Conservation (phyloP, 1,284 basidiomycete species). For the Ganoderma multipileum region DNA sequence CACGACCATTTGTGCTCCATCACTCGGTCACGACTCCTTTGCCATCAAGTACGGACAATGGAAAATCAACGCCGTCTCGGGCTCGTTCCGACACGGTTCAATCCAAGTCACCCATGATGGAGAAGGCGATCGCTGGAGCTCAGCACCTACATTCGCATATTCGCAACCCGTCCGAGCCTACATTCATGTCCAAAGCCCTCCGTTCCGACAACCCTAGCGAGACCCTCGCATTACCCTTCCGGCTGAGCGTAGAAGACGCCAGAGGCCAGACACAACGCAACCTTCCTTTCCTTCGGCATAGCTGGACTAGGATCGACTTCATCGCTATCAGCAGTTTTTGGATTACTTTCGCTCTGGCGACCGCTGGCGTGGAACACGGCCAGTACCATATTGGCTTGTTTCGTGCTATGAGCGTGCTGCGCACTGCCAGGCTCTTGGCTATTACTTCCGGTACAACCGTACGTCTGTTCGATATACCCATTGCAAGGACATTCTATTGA, state of each 20-base stretch:
- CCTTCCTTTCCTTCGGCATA: conserved; percentile 90
- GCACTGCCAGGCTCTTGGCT: conserved; percentile 85
- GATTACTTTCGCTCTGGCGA: conserved; percentile 79
- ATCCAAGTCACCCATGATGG: conserved; percentile 42
- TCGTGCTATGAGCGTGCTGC: conserved; percentile 87
- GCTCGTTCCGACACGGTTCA: conserved; percentile 41
- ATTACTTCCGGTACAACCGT: conserved; percentile 93
- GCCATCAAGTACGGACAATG: conserved; percentile 18
- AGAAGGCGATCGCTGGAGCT: conserved; percentile 35
- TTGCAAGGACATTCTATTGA: background rate
- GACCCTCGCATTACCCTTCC: conserved; percentile 68
- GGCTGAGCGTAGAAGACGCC: conserved; percentile 61
- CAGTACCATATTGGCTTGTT: conserved; percentile 85
- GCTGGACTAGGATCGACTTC: conserved; percentile 93
- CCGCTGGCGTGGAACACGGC: conserved; percentile 70
- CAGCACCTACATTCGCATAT: conserved; percentile 37
- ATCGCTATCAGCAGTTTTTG: conserved; percentile 86
- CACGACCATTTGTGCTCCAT: conserved; percentile 53
- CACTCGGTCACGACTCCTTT: conserved; percentile 29
- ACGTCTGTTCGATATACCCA: conserved; percentile 37
- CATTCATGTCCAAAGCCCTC: conserved; percentile 56
- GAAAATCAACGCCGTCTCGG: conserved; percentile 26
- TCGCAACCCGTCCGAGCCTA: conserved; percentile 46
- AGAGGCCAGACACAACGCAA: conserved; percentile 64
- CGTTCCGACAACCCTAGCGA: conserved; percentile 55